Evolutionary conservation across 1,284 basidiomycete species (phyloP).

Genomic region (Leucocoprinus gongylophorus): DNA sequence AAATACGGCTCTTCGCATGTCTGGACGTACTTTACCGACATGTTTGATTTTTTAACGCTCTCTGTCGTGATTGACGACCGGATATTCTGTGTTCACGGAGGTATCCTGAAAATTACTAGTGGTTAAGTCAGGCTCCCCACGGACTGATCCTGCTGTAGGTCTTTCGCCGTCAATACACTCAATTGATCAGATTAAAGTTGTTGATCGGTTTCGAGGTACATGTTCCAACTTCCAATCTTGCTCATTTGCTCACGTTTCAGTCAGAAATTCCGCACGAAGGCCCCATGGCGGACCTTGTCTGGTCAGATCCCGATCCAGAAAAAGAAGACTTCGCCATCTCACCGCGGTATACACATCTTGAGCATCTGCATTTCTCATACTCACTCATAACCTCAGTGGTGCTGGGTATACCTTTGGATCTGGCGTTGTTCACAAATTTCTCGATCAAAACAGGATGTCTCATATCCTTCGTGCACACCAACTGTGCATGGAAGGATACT

Average conservation of each 20-base stretch:
- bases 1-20: constrained; percentile 97
- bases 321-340: constrained; percentile 99
- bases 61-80: constrained; percentile 98
- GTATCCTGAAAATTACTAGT: constrained; percentile 35
- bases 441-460: constrained; percentile 91
- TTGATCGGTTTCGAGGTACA: constrained; percentile 92
- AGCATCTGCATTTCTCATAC: constrained; percentile 15
- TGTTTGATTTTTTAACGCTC: constrained; percentile 99
- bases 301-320: constrained; percentile 99
- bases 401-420: constrained; percentile 99
- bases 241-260: constrained; percentile 18
- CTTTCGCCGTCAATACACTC: constrained; percentile 97
- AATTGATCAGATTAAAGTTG: constrained; percentile 99
- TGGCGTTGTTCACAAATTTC: constrained; percentile 97
- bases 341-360: constrained; percentile 61
- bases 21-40: constrained; percentile 99
- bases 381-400: constrained; percentile 51
- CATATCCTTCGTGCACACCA: constrained; percentile 98
- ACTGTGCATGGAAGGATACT: constrained; percentile 98
- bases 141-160: constrained; percentile 39
- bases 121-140: constrained; percentile 8
- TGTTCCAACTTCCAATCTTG: constrained; percentile 12
- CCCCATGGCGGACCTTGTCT: constrained; percentile 99
- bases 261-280: constrained; percentile 98
- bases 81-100: constrained; percentile 99